A percentile compares a stretch with the other conserved stretches of the same genome.
Evolutionary conservation across 2,329 filamentous ascomycete species (phyloP).

Genomic region (Aspergillus sp.): DNA sequence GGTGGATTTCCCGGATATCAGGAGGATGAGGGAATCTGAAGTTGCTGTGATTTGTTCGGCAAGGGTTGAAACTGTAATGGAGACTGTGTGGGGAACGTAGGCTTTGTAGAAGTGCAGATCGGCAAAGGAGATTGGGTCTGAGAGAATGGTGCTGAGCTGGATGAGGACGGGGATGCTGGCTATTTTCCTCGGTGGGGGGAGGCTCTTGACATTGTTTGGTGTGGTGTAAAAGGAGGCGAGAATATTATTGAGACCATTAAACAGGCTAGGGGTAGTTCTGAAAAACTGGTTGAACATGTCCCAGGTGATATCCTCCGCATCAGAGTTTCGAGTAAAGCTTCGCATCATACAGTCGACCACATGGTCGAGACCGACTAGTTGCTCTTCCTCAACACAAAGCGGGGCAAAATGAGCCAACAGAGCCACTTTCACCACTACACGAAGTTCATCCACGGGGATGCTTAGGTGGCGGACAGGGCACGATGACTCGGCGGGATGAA

Average conservation of each 20-base stretch:
- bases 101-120: neutral
- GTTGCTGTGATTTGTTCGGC: neutral
- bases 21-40: neutral
- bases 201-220: neutral
- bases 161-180: neutral
- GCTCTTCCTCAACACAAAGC: neutral
- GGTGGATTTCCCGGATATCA: neutral
- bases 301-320: neutral
- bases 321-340: neutral
- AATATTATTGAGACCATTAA: neutral
- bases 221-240: neutral
- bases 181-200: neutral
- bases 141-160: neutral
- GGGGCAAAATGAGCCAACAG: neutral
- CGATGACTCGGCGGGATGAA: neutral
- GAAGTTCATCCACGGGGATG: neutral
- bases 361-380: neutral
- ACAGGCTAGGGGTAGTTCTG: neutral
- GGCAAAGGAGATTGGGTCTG: neutral
- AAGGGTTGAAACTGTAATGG: neutral
- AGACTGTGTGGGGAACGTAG: neutral
- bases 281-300: neutral
- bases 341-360: neutral
- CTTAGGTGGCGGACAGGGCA: neutral
- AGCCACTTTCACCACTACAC: neutral